These are phyloP conservation scores for Toxicodendron radicans DNA, from an alignment of 345 rosid species.

Conservation along the genomic window DNA sequence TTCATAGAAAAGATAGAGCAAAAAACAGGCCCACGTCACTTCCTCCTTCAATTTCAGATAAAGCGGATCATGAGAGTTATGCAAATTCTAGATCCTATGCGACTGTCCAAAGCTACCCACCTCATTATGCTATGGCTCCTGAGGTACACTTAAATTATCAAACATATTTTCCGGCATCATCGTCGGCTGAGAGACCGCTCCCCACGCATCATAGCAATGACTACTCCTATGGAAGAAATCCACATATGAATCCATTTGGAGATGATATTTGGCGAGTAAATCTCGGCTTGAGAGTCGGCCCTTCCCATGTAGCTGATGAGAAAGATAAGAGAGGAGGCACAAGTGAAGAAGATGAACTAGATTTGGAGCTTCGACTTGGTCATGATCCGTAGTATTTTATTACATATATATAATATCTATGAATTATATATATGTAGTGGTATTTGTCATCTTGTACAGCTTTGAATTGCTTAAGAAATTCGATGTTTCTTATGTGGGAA, in stretches of 20 bases:
- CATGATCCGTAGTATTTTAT: slow-evolving; percentile 31
- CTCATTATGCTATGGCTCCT: slow-evolving; percentile 22
- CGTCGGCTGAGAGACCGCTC: slow-evolving; percentile 23
- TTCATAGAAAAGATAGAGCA: slow-evolving; percentile 81
- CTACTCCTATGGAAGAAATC: slow-evolving; percentile 26
- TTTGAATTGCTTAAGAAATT: slow-evolving; percentile 19
- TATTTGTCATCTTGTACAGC: slow-evolving; percentile 22
- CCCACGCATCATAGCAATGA: slow-evolving; percentile 26
- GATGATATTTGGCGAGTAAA: slow-evolving; percentile 42
- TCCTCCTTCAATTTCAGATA: slow-evolving; percentile 26
- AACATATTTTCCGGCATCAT: slow-evolving; percentile 39
- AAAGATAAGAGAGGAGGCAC: slow-evolving; percentile 21
- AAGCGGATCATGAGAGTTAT: slow-evolving; percentile 27
- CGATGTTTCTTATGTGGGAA: slow-evolving; percentile 17
- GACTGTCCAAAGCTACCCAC: slow-evolving; percentile 31
- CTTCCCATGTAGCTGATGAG: slow-evolving; percentile 32
- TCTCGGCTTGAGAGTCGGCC: slow-evolving; percentile 53
- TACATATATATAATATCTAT: slow-evolving; percentile 6
- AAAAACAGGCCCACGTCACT: slow-evolving; percentile 38
- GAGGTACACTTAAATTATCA: slow-evolving; percentile 33
- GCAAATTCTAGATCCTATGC: slow-evolving; percentile 23
- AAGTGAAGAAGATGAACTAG: slow-evolving; percentile 62
- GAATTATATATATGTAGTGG: slow-evolving; percentile 1
- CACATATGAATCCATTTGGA: slow-evolving; percentile 26
- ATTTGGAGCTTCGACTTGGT: slow-evolving; percentile 95